Conservation (phyloP, 164 flowering plant genomes). For the Sextonia rubra region DNA sequence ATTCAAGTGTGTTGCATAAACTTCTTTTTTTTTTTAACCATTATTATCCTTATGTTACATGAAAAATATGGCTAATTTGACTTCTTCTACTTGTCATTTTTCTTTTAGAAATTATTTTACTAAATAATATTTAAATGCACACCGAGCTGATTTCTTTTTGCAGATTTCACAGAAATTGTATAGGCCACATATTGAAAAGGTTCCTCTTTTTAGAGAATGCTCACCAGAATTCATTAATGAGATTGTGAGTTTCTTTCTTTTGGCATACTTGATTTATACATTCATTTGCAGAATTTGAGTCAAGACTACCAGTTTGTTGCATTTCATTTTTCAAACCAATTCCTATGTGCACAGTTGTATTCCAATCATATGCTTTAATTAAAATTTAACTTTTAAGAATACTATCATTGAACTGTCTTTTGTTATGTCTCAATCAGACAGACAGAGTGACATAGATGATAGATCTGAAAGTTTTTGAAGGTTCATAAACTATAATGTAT, state of each 20-base stretch:
- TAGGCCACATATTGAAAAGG: constrained; percentile 45
- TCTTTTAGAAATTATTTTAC: no score
- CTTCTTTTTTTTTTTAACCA: no score
- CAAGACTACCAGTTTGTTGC: background rate
- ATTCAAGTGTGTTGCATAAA: background rate
- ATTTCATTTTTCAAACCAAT: background rate
- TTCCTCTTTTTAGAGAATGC: constrained; percentile 76
- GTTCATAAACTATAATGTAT: background rate
- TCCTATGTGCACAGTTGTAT: background rate
- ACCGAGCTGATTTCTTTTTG: constrained; percentile 10
- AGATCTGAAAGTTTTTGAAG: background rate
- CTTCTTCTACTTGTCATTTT: background rate
- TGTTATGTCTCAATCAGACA: background rate
- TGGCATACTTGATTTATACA: background rate
- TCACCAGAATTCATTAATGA: constrained; percentile 74
- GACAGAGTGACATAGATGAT: background rate
- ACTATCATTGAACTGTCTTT: background rate
- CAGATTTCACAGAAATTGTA: constrained; percentile 84
- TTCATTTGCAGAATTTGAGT: background rate
- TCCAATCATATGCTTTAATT: background rate
- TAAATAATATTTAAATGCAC: no score
- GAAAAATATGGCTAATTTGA: background rate
- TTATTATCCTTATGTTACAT: no score
- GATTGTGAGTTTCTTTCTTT: constrained; percentile 54
- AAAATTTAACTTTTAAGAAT: no score